Conservation (phyloP, 2,329 filamentous ascomycete species). For the Epicoccum sorghinum region DNA sequence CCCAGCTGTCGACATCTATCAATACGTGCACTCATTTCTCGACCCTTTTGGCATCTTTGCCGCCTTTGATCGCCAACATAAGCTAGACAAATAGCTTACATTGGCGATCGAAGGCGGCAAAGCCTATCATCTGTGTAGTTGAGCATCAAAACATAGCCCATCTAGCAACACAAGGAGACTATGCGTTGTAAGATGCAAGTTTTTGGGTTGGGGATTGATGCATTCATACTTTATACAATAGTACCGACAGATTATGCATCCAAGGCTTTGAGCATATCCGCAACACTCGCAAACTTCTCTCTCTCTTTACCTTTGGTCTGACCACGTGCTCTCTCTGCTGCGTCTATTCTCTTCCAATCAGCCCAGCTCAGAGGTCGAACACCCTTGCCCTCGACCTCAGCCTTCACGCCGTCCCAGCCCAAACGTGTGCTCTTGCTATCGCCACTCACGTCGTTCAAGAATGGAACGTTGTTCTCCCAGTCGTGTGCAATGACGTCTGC, state of each 20-base stretch:
- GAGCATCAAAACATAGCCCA: no score
- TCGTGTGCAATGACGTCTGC: constrained; percentile 84
- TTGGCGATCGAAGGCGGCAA: no score
- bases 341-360: constrained; percentile 86
- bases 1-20: no score
- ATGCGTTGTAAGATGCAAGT: background rate
- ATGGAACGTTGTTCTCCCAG: constrained; percentile 61
- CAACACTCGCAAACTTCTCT: constrained; percentile 67
- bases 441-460: constrained; percentile 53
- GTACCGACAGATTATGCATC: constrained; percentile 17
- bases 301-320: constrained; percentile 73
- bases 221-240: no score
- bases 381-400: constrained; percentile 62
- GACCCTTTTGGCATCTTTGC: no score
- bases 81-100: no score
- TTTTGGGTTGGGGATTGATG: background rate
- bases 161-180: no score
- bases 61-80: no score
- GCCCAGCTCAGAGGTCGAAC: constrained; percentile 75
- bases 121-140: no score
- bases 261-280: constrained; percentile 63
- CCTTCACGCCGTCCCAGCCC: constrained; percentile 80
- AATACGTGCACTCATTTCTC: no score
- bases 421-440: constrained; percentile 48
- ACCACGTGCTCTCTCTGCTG: constrained; percentile 74